A percentile compares a stretch with the other conserved stretches of the same genome.
Evolutionary conservation across 345 rosid genomes (phyloP).

Genomic region (Tarenaya hassleriana): DNA sequence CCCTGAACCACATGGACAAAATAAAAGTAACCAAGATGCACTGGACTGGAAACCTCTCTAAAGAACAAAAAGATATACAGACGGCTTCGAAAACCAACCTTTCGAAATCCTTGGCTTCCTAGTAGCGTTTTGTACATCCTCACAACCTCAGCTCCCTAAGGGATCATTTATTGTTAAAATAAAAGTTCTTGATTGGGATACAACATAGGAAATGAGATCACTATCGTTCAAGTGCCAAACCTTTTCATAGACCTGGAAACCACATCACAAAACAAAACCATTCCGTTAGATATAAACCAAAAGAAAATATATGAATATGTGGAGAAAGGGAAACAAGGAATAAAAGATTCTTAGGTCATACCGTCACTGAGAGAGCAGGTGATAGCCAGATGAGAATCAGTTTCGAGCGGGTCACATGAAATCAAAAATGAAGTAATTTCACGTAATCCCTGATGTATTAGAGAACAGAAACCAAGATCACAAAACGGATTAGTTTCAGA

Average conservation of each 20-base stretch:
- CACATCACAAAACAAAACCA: conserved; percentile 21
- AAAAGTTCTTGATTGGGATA: conserved; percentile 6
- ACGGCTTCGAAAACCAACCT: conserved; percentile 40
- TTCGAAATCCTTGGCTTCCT: conserved; percentile 84
- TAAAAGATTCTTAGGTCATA: conserved; percentile 27
- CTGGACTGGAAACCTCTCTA: conserved; percentile 6
- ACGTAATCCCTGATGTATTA: conserved; percentile 2
- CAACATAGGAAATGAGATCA: conserved; percentile 5
- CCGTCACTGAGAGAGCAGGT: conserved; percentile 69
- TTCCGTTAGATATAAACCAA: conserved; percentile 19
- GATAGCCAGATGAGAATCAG: conserved; percentile 25
- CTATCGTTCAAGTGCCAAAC: conserved; percentile 33
- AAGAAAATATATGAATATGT: not conserved
- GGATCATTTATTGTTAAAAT: conserved; percentile 19
- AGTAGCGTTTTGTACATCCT: conserved; percentile 99
- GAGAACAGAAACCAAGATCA: no score
- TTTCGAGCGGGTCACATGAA: conserved; percentile 30
- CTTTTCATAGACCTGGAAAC: conserved; percentile 88
- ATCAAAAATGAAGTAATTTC: conserved; percentile 11
- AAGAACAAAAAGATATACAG: not conserved
- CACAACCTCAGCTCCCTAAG: conserved; percentile 98
- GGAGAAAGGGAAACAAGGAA: conserved; percentile 11
- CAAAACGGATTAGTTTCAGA: no score
- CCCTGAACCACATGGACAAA: conserved; percentile 50
- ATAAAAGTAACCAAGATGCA: conserved; percentile 10